Conservation (phyloP, 1,284 basidiomycete species). For the Austroboletus novae-zelandiae region DNA sequence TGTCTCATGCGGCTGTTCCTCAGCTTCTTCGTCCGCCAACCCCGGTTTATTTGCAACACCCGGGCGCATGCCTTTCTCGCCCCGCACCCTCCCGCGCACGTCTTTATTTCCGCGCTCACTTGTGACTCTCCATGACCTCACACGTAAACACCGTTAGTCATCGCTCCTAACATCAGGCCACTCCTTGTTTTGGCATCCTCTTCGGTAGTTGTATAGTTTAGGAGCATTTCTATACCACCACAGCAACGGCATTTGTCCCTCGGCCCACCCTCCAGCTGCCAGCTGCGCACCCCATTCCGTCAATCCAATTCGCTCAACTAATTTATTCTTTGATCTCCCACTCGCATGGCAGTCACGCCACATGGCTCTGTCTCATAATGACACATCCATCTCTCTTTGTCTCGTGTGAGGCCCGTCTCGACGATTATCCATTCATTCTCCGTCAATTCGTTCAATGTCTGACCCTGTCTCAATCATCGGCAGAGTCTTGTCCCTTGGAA, state of each 20-base stretch:
- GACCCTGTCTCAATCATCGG: constrained; percentile 18
- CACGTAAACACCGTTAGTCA: constrained; percentile 28
- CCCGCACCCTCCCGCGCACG: constrained; percentile 18
- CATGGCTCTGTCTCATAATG: constrained; percentile 21
- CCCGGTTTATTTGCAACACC: constrained; percentile 28
- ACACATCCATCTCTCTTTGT: constrained; percentile 10
- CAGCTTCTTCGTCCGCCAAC: constrained; percentile 18
- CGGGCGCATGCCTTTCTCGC: constrained; percentile 22
- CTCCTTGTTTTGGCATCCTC: constrained; percentile 13
- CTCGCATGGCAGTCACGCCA: constrained; percentile 20
- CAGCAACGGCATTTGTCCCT: constrained; percentile 22
- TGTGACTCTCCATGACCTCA: constrained; percentile 9
- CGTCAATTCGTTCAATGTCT: constrained; percentile 1
- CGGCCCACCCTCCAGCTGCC: constrained; percentile 6
- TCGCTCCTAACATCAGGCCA: constrained; percentile 16
- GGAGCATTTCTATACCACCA: constrained; percentile 12
- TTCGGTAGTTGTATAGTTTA: constrained; percentile 20
- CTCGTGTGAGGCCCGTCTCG: constrained; percentile 7
- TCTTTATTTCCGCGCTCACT: constrained; percentile 27
- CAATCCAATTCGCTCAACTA: constrained; percentile 7
- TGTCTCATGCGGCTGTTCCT: constrained; percentile 22
- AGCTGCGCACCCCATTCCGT: constrained; percentile 18
- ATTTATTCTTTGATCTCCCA: constrained; percentile 20
- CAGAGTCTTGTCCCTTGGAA: constrained; percentile 11
- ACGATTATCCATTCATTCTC: constrained; percentile 1